Base-by-base conservation (phyloP, 2,329 filamentous ascomycete species). In the Alternaria incomplexa region DNA sequence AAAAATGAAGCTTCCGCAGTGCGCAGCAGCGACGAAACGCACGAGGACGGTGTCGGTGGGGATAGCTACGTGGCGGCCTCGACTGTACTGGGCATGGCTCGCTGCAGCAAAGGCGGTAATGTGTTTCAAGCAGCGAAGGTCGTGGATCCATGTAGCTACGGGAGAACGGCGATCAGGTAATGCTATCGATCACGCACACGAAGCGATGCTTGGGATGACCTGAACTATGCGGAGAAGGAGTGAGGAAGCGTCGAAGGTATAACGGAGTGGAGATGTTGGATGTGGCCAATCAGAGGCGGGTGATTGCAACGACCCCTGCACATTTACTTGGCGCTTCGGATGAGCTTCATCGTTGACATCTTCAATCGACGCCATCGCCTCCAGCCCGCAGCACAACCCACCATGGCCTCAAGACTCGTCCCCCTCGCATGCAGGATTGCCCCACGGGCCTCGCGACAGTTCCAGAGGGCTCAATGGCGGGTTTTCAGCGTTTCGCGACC, bases 391-490 rank as follows among this genome's bases (percentile, higher is more conserved):
- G 57, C 59, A 65, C 64, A 70, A 67, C 64, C 65, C 75, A 79
- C 78, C 73, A 97, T 97, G 93, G 91, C 93, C 80, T 94, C 91
- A 81, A 95, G 91, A 85, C 84, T 97, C 79, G 87, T 90, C 64
- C 91, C 93, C 51, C 86, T 90, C 79, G 82, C 92, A 76, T 84
- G 93, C 82, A 88, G 92, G 82, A 88, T 89, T 75, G 88, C 87
- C 79, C 84, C 88, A 73, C 88, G 91, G 77, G 85, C 89, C 71
- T 83, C 86, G 72, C 86, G 88, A 79, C 87, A 88, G 81, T 83
- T 88, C 74, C 85, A 88, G 73, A 85, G 86, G 76, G 84, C 87
- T 69, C 92, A 92, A 83, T 87, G 86, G 81, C 90, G 93, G 79
- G 84, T 89, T 67, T 90, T 97, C 81, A 90, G 89, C 80, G 85